Evolutionary conservation across 257 asterid genomes (phyloP).

Genomic region (Buddleja alternifolia): DNA sequence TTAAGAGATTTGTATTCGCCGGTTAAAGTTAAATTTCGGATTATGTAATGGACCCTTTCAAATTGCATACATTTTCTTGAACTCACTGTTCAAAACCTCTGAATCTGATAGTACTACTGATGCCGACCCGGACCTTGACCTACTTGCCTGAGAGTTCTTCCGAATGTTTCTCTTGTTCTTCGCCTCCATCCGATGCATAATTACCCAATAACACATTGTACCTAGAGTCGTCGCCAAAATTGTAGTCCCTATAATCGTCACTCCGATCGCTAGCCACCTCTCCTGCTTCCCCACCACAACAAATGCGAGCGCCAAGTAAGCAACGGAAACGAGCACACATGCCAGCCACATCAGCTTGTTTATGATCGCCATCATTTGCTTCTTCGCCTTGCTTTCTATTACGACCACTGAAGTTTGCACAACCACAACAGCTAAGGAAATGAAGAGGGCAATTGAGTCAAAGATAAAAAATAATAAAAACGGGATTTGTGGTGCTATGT

Average conservation of each 20-base stretch:
- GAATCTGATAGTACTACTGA: slow-evolving; percentile 55
- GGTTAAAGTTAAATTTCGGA: too few relatives aligned
- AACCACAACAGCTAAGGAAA: slow-evolving; percentile 60
- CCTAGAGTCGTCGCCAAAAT: slow-evolving; percentile 53
- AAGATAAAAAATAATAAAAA: slow-evolving; percentile 54
- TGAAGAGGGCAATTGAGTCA: slow-evolving; percentile 54
- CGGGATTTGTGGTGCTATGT: slow-evolving; percentile 40
- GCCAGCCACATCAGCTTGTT: slow-evolving; percentile 69
- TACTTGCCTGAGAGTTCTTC: slow-evolving; percentile 36
- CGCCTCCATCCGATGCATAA: slow-evolving; percentile 49
- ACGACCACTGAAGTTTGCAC: slow-evolving; percentile 63
- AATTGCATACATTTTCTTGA: slow-evolving; percentile 83
- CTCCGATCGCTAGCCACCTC: slow-evolving; percentile 52
- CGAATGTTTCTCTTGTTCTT: slow-evolving; percentile 34
- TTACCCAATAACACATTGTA: slow-evolving; percentile 61
- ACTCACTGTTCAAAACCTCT: slow-evolving; percentile 62
- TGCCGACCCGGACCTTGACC: slow-evolving; percentile 49
- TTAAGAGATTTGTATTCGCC: too few relatives aligned
- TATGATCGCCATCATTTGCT: slow-evolving; percentile 60
- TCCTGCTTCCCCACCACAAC: slow-evolving; percentile 51
- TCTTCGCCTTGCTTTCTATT: slow-evolving; percentile 62
- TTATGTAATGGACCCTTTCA: slow-evolving; percentile 25
- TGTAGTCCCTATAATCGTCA: slow-evolving; percentile 50
- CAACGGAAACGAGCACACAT: slow-evolving; percentile 56
- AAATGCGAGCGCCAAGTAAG: slow-evolving; percentile 53